Evolutionary conservation across 805 yeast species (phyloP).

Genomic region (Zygosaccharomyces pseudorouxii): DNA sequence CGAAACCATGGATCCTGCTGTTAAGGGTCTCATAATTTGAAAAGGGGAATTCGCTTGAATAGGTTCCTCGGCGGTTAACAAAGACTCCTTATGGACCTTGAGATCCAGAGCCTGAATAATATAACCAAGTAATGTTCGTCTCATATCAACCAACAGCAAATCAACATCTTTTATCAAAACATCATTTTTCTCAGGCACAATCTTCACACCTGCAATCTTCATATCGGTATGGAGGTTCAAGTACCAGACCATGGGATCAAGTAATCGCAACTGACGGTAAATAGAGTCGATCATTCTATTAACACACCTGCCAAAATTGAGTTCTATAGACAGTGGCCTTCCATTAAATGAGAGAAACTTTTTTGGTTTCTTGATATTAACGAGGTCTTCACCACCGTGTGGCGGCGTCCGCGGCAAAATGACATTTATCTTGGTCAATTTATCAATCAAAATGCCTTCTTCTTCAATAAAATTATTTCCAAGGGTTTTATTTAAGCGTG

Average conservation of each 20-base stretch:
- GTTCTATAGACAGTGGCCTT: conserved; percentile 30
- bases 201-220: conserved; percentile 37
- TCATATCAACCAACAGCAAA: conserved; percentile 17
- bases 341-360: conserved; percentile 36
- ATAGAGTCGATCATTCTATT: conserved; percentile 22
- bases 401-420: conserved; percentile 37
- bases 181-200: conserved; percentile 45
- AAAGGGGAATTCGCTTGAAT: neutral
- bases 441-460: conserved; percentile 10
- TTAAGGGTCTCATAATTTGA: conserved; percentile 3
- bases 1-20: conserved; percentile 15
- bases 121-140: conserved; percentile 6
- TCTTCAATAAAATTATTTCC: conserved; percentile 17
- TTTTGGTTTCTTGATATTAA: conserved; percentile 19
- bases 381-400: conserved; percentile 18
- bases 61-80: neutral
- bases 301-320: conserved; percentile 34
- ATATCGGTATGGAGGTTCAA: conserved; percentile 25
- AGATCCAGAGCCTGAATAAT: neutral
- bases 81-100: neutral
- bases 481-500: conserved; percentile 10
- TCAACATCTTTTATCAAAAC: conserved; percentile 31
- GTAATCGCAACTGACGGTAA: conserved; percentile 24
- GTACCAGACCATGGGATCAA: conserved; percentile 37
- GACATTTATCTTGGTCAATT: conserved; percentile 13